Evolutionary conservation across 1,284 basidiomycete species (phyloP).

Genomic region (Apiotrichum sp.): DNA sequence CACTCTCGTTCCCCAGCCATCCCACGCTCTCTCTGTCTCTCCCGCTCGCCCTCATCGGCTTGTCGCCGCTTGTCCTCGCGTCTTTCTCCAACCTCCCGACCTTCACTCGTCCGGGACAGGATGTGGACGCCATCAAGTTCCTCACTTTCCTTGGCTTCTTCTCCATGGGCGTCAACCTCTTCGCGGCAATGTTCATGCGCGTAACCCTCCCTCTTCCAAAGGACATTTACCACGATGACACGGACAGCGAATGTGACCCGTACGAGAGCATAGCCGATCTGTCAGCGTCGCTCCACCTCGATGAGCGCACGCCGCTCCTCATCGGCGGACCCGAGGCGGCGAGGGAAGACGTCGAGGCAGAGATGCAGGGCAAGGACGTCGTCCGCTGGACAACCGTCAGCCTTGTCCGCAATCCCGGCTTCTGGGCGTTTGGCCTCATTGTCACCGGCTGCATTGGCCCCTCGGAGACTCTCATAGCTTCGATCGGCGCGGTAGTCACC

Average conservation of each 20-base stretch:
- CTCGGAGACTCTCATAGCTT: slow-evolving; percentile 44
- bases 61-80: slow-evolving; percentile 42
- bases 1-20: slow-evolving; percentile 43
- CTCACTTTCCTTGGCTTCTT: slow-evolving; percentile 40
- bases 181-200: slow-evolving; percentile 41
- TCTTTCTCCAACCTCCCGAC: slow-evolving; percentile 34
- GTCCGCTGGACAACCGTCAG: slow-evolving; percentile 33
- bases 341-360: slow-evolving; percentile 35
- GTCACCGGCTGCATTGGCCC: slow-evolving; percentile 44
- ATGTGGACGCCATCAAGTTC: slow-evolving; percentile 36
- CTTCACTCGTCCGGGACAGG: slow-evolving; percentile 18
- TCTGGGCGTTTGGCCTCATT: slow-evolving; percentile 44
- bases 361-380: slow-evolving; percentile 30
- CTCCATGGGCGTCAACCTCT: slow-evolving; percentile 39
- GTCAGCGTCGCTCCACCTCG: slow-evolving; percentile 29
- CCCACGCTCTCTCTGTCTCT: slow-evolving; percentile 45
- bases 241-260: slow-evolving; percentile 11
- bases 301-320: slow-evolving; percentile 42
- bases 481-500: slow-evolving; percentile 45
- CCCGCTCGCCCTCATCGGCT: slow-evolving; percentile 42
- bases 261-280: slow-evolving; percentile 6
- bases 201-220: slow-evolving; percentile 23
- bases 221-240: not conserved
- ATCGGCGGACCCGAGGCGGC: slow-evolving; percentile 45
- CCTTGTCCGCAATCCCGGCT: slow-evolving; percentile 37